Conservation (phyloP, 2,329 filamentous ascomycete species). For the Lachnellula suecica region DNA sequence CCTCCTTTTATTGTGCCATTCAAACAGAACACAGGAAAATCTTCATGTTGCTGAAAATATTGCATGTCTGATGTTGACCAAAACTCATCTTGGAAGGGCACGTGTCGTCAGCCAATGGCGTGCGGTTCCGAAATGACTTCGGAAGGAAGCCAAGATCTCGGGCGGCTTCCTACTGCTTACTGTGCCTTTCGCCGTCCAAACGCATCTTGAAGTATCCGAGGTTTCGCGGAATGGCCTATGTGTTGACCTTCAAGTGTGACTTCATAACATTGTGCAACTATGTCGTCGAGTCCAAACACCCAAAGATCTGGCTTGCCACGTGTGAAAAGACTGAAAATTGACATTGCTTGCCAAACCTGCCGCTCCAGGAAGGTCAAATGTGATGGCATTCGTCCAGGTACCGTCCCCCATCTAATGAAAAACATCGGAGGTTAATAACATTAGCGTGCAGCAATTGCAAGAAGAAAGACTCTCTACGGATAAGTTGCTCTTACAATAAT, state of each 20-base stretch:
- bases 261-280: too few species aligned
- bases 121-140: neutral
- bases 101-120: neutral
- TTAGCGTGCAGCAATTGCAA: constrained; percentile 29
- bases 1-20: too few species aligned
- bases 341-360: constrained; percentile 43
- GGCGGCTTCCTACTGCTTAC: too few species aligned
- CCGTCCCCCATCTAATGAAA: too few species aligned
- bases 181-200: too few species aligned
- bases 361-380: constrained; percentile 40
- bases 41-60: too few species aligned
- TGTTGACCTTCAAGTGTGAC: neutral
- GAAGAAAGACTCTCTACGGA: constrained; percentile 30
- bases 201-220: too few species aligned
- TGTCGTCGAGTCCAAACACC: neutral
- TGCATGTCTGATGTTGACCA: too few species aligned
- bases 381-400: constrained; percentile 40
- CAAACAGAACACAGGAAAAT: too few species aligned
- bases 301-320: neutral
- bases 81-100: too few species aligned
- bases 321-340: constrained; percentile 42
- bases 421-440: too few species aligned
- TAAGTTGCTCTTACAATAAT: constrained; percentile 34
- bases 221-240: neutral
- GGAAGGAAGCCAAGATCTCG: too few species aligned